Percentiles rank a stretch among this genome's conserved stretches.
phyloP scores from a whole-genome alignment of 768 basidiomycete genomes.

The Ramaria rubella region DNA sequence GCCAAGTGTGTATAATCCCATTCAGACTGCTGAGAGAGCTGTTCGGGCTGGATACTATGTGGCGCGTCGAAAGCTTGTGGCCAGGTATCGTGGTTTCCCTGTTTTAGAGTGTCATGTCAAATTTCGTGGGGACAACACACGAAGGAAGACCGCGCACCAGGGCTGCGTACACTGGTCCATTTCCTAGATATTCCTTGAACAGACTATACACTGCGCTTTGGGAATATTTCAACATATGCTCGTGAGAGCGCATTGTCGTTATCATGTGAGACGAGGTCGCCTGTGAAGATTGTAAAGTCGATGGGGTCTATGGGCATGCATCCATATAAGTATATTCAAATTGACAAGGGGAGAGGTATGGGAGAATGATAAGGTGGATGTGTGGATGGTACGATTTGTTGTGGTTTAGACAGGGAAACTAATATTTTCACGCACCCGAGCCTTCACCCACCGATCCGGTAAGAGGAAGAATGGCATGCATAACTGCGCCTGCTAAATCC shows the following conservation, averaged over 20 bases:
- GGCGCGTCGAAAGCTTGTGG: slow-evolving; percentile 10
- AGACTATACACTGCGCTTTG: slow-evolving; percentile 16
- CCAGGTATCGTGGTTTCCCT: slow-evolving; percentile 12
- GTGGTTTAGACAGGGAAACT: no score
- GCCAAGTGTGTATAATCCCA: slow-evolving; percentile 9
- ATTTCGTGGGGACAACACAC: background rate
- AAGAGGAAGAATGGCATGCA: slow-evolving; percentile 20
- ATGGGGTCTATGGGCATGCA: background rate
- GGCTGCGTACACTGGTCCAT: slow-evolving; percentile 21
- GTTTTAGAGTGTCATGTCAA: background rate
- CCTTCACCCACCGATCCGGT: slow-evolving; percentile 13
- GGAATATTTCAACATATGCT: slow-evolving; percentile 8
- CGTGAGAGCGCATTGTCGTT: slow-evolving; percentile 17
- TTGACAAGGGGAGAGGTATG: no score
- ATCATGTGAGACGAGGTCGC: slow-evolving; percentile 23
- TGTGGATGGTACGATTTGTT: no score
- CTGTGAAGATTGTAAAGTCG: slow-evolving; percentile 21
- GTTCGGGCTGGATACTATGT: slow-evolving; percentile 4
- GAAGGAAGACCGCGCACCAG: slow-evolving; percentile 9
- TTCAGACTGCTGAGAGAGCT: slow-evolving; percentile 6
- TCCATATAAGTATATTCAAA: no score
- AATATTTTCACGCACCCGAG: background rate
- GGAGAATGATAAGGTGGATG: no score
- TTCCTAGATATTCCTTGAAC: slow-evolving; percentile 17
- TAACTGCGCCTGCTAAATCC: slow-evolving; percentile 18